These are phyloP conservation scores for Eragrostis tef DNA, from an alignment of 202 grass and related monocot species.

Conservation along the genomic window DNA sequence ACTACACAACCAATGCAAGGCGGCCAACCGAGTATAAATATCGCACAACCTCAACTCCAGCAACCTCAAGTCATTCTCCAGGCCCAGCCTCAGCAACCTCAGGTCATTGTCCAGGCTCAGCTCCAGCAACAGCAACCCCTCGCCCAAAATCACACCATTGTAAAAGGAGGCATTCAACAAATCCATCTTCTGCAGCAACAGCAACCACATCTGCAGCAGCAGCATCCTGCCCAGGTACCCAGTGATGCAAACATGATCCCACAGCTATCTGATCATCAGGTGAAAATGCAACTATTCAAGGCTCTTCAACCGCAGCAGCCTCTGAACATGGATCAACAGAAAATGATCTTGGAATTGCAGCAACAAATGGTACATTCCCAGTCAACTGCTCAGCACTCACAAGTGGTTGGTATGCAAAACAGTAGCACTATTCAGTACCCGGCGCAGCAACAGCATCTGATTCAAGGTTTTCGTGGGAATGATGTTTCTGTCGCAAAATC, in stretches of 20 bases:
- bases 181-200: constrained; percentile 59
- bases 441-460: constrained; percentile 50
- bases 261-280: constrained; percentile 63
- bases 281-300: constrained; percentile 69
- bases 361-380: constrained; percentile 53
- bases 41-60: constrained; percentile 50
- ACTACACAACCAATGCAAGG: constrained; percentile 45
- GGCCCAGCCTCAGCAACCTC: constrained; percentile 55
- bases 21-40: constrained; percentile 49
- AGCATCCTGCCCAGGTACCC: constrained; percentile 42
- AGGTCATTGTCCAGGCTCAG: constrained; percentile 49
- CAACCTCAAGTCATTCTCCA: constrained; percentile 57
- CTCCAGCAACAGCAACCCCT: constrained; percentile 56
- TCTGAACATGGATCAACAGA: constrained; percentile 57
- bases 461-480: constrained; percentile 45
- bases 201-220: constrained; percentile 45
- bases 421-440: constrained; percentile 39
- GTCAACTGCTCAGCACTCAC: constrained; percentile 44
- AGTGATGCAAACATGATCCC: constrained; percentile 45
- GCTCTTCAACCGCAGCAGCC: constrained; percentile 63
- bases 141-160: constrained; percentile 50
- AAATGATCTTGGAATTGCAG: constrained; percentile 56
- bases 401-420: constrained; percentile 42
- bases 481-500: constrained; percentile 41
- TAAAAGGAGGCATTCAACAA: constrained; percentile 60